Percentiles rank a stretch among this genome's conserved stretches.
These are phyloP conservation scores for Yarrowia divulgata DNA, from an alignment of 805 yeast species.

Conservation along the genomic window DNA sequence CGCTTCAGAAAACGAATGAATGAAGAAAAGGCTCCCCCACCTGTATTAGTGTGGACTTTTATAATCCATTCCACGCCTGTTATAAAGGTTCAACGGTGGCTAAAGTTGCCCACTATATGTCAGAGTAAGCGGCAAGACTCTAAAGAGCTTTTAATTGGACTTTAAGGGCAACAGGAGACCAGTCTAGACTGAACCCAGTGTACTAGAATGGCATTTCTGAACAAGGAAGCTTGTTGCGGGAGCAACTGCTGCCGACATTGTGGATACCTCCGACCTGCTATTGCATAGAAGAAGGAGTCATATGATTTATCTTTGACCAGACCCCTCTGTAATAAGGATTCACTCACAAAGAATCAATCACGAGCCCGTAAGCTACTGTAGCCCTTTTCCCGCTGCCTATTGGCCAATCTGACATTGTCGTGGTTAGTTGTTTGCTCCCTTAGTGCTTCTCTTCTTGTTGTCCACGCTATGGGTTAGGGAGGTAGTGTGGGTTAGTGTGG, in stretches of 20 bases:
- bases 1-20: background rate
- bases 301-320: background rate
- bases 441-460: background rate
- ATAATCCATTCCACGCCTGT: background rate
- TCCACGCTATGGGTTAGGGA: conserved; percentile 9
- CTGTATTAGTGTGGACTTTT: background rate
- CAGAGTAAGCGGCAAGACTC: background rate
- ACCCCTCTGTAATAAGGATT: too few relatives aligned
- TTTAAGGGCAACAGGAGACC: background rate
- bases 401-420: background rate
- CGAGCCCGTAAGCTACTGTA: background rate
- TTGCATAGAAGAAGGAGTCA: background rate
- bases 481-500: background rate
- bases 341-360: background rate
- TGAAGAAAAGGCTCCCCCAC: background rate
- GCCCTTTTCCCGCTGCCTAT: background rate
- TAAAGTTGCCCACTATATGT: conserved; percentile 25
- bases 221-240: background rate
- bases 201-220: background rate
- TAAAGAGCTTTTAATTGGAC: background rate
- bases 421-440: background rate
- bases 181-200: background rate
- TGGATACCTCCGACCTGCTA: background rate
- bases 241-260: background rate
- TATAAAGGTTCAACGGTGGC: conserved; percentile 14